phyloP scores from a whole-genome alignment of 2,329 filamentous ascomycete genomes.

The Lachnellula occidentalis region DNA sequence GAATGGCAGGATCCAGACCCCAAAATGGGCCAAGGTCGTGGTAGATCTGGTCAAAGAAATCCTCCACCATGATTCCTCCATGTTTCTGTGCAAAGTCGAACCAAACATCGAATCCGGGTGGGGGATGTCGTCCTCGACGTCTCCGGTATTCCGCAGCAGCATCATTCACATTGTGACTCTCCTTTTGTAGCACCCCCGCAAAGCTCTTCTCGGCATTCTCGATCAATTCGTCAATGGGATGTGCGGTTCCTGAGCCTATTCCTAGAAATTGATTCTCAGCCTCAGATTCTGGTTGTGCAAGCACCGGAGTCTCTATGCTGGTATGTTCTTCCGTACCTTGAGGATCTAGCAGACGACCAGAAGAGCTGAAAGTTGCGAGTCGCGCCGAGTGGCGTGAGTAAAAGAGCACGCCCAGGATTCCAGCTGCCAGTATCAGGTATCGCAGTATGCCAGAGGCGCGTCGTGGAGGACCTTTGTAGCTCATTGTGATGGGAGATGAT shows the following conservation, averaged over 20 bases:
- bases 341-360: not conserved
- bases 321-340: too few relatives aligned
- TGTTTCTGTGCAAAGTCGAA: slow-evolving; percentile 47
- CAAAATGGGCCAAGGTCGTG: slow-evolving; percentile 44
- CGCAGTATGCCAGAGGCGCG: slow-evolving; percentile 22
- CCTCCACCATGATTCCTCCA: slow-evolving; percentile 50
- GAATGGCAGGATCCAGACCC: slow-evolving; percentile 41
- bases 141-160: slow-evolving; percentile 48
- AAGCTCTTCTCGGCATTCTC: slow-evolving; percentile 35
- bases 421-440: slow-evolving; percentile 16
- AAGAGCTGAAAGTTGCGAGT: not conserved
- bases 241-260: slow-evolving; percentile 13
- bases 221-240: slow-evolving; percentile 42
- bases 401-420: slow-evolving; percentile 12
- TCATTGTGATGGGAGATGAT: slow-evolving; percentile 26
- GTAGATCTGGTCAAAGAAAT: slow-evolving; percentile 52
- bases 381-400: slow-evolving; percentile 10
- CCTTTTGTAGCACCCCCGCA: slow-evolving; percentile 34
- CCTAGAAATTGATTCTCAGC: not conserved
- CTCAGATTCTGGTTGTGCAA: not conserved
- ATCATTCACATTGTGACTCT: slow-evolving; percentile 36
- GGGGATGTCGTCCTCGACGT: slow-evolving; percentile 53
- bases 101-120: slow-evolving; percentile 57
- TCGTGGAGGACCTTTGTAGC: slow-evolving; percentile 25
- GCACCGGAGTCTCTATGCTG: not conserved